Base-by-base conservation (phyloP, 2,329 filamentous ascomycete species). In the Penicillium sp. region DNA sequence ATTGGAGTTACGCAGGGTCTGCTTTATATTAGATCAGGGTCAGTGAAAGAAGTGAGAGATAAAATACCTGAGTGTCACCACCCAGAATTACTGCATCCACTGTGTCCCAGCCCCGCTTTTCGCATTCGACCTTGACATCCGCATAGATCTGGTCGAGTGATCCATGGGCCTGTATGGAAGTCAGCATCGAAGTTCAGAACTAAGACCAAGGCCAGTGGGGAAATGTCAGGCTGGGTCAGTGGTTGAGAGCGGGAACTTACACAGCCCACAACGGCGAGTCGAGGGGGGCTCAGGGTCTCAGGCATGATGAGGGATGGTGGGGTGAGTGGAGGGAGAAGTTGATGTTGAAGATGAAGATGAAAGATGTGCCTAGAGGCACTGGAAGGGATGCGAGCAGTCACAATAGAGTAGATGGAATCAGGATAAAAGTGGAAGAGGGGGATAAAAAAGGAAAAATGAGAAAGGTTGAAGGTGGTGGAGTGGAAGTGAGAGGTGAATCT, bases 11-110 rank as follows among this genome's bases (percentile, higher is more conserved):
- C 93, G 87, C 29, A 90, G 83, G 34, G 93, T 85, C 84, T 89
- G 52, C 24, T 6, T 24, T 8, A 35, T 1, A 20, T 44, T 6
- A 40, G 44, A 11, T 44, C 20, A 7, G 11, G 38, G 14, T 11
- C 23, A 6, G 14, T 5, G 20, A 14, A 13, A 14, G 18, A 24
- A 8, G n/a, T 40, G 29, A 51, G 29, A 51, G 41, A 55, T 40
- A 32, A 44, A 9, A 52, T 27, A 86, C 86, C 75, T 96, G 89
- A 56, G 98, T 98, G 65, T 98, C 93, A 23, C 93, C 93, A 46
- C 91, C 89, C 59, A 98, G 95, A 61, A 98, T 94, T 56, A 98
- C 73, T 9, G 96, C 71, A 66, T 98, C 93, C 24, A 97, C 82
- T 27, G 79, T 81, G 55, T 86, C 76, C 90, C 91, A 96, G 20